Base-by-base conservation (phyloP, 768 basidiomycete species). In the Holtermanniella nyarrowii region DNA sequence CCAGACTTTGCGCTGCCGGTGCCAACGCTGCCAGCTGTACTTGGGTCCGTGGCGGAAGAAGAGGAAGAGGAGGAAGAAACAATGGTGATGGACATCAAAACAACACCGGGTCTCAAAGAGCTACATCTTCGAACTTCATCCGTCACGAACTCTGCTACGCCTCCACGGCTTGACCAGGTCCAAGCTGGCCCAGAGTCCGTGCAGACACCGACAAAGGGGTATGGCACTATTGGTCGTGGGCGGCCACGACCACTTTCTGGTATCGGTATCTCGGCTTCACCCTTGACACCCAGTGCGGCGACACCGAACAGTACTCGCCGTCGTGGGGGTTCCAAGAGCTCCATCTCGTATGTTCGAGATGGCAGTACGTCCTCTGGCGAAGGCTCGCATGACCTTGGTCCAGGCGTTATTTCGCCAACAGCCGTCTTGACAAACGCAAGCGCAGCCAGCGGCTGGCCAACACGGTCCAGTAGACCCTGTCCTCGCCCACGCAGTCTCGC, bases 61-160 rank as follows among this genome's bases (percentile, higher is more conserved):
- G 65, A 67, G 22, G 65, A 67, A 31, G 53, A 50, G 14, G 65
- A 62, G 37, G 65, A 63, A n/a, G 65, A 59, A 3, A 53, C 53
- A 26, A 48, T 27, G 41, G 21, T 21, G n/a, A 26, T 26, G 22
- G n/a, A n/a, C 27, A 37, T 14, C 14, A 31, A 45, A 26, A 14
- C 3, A 42, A 39, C 37, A 11, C 39, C 52, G 40, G 13, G 52
- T 20, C 48, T 57, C 2, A 46, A 58, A 10, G 57, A 60, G 46
- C 52, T 60, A 3, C 58, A 61, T 26, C 50, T 58, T 16, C 24
- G 42, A 11, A 54, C 58, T 2, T 46, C 57, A 14, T 49, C 48
- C 11, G 54, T 53, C 12, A 48, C 54, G 50, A 49, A 37, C 11
- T 49, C 31, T 37, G 31, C 31, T 7, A 37, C 31, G 31, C 7